phyloP scores from a whole-genome alignment of 768 basidiomycete genomes.

The Cantharellus cinnabarinus region DNA sequence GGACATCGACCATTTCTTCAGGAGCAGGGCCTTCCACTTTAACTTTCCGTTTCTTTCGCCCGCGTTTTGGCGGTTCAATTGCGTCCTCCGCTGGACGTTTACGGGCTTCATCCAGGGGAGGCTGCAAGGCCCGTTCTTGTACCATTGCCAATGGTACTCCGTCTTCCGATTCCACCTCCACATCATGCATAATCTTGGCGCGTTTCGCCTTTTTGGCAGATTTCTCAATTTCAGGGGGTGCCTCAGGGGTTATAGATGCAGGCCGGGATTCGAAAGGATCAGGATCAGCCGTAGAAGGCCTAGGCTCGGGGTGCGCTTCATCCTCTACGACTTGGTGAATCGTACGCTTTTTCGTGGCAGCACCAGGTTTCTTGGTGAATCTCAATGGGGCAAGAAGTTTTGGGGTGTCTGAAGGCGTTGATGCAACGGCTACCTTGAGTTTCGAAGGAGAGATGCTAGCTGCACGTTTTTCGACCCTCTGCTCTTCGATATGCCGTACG shows the following conservation, averaged over 20 bases:
- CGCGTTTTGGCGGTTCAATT: background rate
- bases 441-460: background rate
- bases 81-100: background rate
- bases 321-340: background rate
- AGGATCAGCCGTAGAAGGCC: background rate
- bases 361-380: background rate
- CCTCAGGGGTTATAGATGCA: background rate
- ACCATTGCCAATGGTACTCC: conserved; percentile 21
- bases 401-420: background rate
- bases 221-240: background rate
- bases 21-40: conserved; percentile 10
- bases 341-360: background rate
- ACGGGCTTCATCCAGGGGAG: background rate
- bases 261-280: background rate
- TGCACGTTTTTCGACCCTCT: background rate
- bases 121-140: background rate
- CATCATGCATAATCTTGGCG: conserved; percentile 12
- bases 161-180: conserved; percentile 40
- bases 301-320: background rate
- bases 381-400: background rate
- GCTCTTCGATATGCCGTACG: conserved; percentile 26
- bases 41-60: conserved; percentile 6
- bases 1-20: conserved; percentile 20
- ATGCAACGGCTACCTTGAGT: background rate
- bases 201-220: conserved; percentile 16